Conservation (phyloP, 2,329 filamentous ascomycete species). For the Trichoderma cornu-damae region DNA sequence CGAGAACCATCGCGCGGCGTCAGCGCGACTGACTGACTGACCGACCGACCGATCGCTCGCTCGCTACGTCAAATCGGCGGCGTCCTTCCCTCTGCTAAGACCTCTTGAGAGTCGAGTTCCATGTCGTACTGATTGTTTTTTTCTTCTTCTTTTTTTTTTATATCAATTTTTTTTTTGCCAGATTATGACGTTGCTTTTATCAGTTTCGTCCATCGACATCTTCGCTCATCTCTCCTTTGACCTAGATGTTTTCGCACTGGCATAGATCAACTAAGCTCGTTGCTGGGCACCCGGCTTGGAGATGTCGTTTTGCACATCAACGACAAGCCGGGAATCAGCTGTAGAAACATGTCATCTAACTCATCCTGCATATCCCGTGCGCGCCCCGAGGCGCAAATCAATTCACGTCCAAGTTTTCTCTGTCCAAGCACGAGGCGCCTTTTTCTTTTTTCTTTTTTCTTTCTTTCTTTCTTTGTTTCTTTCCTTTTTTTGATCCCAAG, state of each 20-base stretch:
- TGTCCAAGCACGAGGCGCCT: no score
- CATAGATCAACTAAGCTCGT: conserved; percentile 48
- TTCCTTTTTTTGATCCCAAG: background rate
- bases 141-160: background rate
- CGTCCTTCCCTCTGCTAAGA: background rate
- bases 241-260: conserved; percentile 53
- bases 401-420: no score
- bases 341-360: conserved; percentile 48
- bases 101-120: background rate
- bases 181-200: conserved; percentile 30
- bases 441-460: no score
- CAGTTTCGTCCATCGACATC: conserved; percentile 45
- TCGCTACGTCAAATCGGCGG: no score
- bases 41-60: background rate
- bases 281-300: conserved; percentile 54
- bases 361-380: no score
- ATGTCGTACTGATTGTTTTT: background rate
- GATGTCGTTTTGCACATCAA: conserved; percentile 50
- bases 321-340: conserved; percentile 55
- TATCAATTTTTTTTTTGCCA: conserved; percentile 33
- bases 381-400: no score
- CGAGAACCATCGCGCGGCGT: background rate
- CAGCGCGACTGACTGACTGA: no score
- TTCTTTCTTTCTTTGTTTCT: no score
- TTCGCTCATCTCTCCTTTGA: conserved; percentile 41